These are phyloP conservation scores for Ogataea corticis DNA, from an alignment of 805 yeast genomes.

Conservation along the genomic window DNA sequence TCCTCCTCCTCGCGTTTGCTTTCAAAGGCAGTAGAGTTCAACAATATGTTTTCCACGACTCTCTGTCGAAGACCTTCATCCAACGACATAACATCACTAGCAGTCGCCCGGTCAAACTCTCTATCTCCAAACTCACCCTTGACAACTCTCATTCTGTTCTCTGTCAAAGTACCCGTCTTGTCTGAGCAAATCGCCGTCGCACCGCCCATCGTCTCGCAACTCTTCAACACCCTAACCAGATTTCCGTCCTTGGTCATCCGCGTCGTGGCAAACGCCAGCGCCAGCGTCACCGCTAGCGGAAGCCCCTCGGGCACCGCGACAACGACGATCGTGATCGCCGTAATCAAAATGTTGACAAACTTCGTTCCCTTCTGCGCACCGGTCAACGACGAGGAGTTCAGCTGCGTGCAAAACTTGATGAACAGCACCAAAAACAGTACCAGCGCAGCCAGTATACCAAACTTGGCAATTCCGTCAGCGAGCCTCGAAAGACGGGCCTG, in stretches of 20 bases:
- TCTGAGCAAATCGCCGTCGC: constrained; percentile 97
- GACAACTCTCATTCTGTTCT: constrained; percentile 89
- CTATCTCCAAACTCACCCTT: constrained; percentile 64
- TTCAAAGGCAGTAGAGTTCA: constrained; percentile 92
- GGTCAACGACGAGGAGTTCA: constrained; percentile 43
- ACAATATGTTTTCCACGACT: constrained; percentile 56
- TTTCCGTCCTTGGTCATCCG: constrained; percentile 97
- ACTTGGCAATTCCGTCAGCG: constrained; percentile 94
- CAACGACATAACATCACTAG: constrained; percentile 7
- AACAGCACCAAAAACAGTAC: constrained; percentile 79
- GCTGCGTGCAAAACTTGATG: constrained; percentile 67
- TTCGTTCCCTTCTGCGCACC: constrained; percentile 80
- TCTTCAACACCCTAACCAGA: constrained; percentile 86
- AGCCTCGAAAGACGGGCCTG: constrained; percentile 77
- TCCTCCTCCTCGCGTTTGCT: constrained; percentile 36
- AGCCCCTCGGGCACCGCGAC: constrained; percentile 99
- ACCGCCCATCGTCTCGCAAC: constrained; percentile 99
- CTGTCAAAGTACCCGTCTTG: constrained; percentile 96
- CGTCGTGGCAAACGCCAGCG: constrained; percentile 96
- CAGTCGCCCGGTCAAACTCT: constrained; percentile 42
- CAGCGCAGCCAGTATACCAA: constrained; percentile 84
- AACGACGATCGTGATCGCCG: constrained; percentile 88
- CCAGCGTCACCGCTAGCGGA: constrained; percentile 95
- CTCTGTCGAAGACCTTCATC: constrained; percentile 25
- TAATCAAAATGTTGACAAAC: constrained; percentile 83